Evolutionary conservation across 1,284 basidiomycete species (phyloP), one percentile per base, ranked within the genome.

Genomic region (Ganoderma multipileum): DNA sequence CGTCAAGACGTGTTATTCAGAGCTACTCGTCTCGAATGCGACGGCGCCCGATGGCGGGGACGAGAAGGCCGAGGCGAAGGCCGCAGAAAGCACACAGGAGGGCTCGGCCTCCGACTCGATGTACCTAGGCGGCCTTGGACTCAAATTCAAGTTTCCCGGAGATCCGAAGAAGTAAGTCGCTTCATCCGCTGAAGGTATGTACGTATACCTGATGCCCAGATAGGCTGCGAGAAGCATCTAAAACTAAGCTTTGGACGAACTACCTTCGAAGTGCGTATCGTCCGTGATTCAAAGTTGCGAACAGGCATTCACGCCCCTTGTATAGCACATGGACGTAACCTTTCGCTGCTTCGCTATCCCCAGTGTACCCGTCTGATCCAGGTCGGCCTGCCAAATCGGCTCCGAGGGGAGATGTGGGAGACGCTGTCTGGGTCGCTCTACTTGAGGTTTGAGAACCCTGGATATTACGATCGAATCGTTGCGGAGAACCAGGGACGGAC

Each of bases 351-450:
- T 42, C 92, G 97, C 55, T 99, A 99, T 79, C 98, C 98, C 0
- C 95, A 98, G 79, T 97, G 96, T 79, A 97, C 97, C 50, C 91
- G 98, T 26, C 88, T 99, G 20, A 92, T 99, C 1, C 98, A 99
- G 83, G 98, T 99, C 66, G 98, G 98, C 65, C 85, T 99, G 9
- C 98, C 98, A 0, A 98, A 98, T 76, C 87, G 95, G 28, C 86
- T 99, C 12, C 91, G 98, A 47, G 98, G 98, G 18, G 98, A 99
- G 80, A 93, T 99, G 81, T 99, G 98, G 98, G 98, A 99, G 81
- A 93, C 96, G 1, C 88, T 98, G 36, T 97, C 96, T 8, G 98
- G 98, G 1, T 98, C 97, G 1, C 86, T 99, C 68, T 97, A 91
- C 79, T 89, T 98, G 33, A 95, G 98, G 12, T 96, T 95, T 76